These are phyloP conservation scores for Trichoderma sp. DNA, from an alignment of 2,329 filamentous ascomycete species.

Conservation along the genomic window DNA sequence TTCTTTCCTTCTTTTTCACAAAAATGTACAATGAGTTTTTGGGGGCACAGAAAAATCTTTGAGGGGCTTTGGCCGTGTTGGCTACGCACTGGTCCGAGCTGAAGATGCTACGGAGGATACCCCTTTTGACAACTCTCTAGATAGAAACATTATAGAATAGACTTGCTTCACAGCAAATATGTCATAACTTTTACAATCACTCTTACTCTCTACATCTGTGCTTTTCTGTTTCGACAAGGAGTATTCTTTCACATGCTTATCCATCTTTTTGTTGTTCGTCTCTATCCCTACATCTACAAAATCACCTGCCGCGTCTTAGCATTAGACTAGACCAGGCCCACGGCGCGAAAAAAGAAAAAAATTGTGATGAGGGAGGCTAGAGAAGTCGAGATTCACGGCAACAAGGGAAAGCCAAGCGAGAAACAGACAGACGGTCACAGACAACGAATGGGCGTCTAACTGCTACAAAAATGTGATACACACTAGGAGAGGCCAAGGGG, in stretches of 20 bases:
- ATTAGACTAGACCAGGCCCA: neutral
- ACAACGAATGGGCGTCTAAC: neutral
- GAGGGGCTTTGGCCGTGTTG: slow-evolving; percentile 25
- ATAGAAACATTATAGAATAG: slow-evolving; percentile 20
- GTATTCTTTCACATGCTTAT: neutral
- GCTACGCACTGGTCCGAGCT: slow-evolving; percentile 33
- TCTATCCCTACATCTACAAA: neutral
- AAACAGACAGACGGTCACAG: neutral
- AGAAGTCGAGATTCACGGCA: neutral
- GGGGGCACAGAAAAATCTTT: slow-evolving; percentile 20
- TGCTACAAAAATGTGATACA: neutral
- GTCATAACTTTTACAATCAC: neutral
- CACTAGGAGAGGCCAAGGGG: neutral
- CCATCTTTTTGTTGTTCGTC: no score
- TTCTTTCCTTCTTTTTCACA: neutral
- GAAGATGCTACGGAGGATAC: slow-evolving; percentile 33
- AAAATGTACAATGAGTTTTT: slow-evolving; percentile 17
- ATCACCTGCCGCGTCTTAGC: neutral
- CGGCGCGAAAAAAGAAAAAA: neutral
- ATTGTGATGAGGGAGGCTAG: neutral
- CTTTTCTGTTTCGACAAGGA: neutral
- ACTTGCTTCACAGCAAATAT: slow-evolving; percentile 19
- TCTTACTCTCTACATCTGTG: neutral
- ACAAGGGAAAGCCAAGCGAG: neutral
- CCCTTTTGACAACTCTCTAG: slow-evolving; percentile 11